Conservation (phyloP, 441 rosid species). For the Adansonia madagascariensis region DNA sequence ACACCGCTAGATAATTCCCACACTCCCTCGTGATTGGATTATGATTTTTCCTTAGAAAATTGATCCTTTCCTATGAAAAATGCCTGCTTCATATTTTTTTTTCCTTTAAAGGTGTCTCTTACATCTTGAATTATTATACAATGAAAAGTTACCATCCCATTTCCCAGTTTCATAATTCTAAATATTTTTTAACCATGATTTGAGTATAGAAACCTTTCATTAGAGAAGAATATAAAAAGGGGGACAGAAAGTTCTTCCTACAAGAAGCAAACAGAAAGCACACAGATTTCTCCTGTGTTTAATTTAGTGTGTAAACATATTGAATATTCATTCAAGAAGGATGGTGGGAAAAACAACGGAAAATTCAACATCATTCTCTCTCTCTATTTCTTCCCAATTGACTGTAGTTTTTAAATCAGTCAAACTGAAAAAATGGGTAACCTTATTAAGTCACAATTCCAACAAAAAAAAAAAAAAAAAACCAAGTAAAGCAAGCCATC, state of each 20-base stretch:
- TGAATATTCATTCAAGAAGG: background rate
- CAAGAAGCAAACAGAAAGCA: no score
- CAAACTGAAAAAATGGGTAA: background rate
- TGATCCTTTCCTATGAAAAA: no score
- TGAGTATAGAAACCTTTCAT: no score
- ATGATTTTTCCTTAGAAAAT: background rate
- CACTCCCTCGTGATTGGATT: background rate
- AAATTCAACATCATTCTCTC: background rate
- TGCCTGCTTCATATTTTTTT: no score
- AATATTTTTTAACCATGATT: no score
- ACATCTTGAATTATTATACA: background rate
- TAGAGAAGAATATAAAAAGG: no score
- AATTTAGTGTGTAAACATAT: background rate
- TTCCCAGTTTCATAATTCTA: no score
- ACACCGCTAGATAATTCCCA: background rate
- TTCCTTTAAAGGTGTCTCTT: background rate
- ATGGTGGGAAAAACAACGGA: background rate
- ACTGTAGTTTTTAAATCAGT: background rate
- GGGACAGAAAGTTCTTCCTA: no score
- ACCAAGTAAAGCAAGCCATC: background rate
- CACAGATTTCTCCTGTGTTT: background rate
- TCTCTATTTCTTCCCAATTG: background rate
- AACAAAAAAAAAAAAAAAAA: background rate
- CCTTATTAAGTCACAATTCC: background rate
- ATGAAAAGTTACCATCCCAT: background rate